These are phyloP conservation scores for Venustampulla echinocandica DNA, from an alignment of 495 filamentous ascomycete genomes.

Conservation along the genomic window DNA sequence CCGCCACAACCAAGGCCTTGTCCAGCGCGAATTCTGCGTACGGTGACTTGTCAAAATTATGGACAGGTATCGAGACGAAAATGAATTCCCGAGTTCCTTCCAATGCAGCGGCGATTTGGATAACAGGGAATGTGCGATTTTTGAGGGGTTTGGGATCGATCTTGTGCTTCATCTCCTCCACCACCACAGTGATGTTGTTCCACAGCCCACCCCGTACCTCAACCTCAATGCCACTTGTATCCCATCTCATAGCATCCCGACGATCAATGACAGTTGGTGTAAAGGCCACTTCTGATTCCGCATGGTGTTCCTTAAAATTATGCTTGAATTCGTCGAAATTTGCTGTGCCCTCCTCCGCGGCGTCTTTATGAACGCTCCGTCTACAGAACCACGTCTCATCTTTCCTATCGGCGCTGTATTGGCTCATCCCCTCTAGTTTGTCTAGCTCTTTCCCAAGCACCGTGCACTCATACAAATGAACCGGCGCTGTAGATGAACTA, in stretches of 20 bases:
- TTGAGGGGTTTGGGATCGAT: slow-evolving; percentile 40
- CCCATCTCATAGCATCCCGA: slow-evolving; percentile 45
- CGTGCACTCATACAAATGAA: slow-evolving; percentile 36
- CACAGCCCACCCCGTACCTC: slow-evolving; percentile 31
- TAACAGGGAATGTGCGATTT: slow-evolving; percentile 47
- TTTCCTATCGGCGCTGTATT: slow-evolving; percentile 20
- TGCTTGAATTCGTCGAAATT: slow-evolving; percentile 55
- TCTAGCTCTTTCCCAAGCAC: slow-evolving; percentile 33
- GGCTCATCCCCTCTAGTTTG: slow-evolving; percentile 19
- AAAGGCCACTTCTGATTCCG: slow-evolving; percentile 59
- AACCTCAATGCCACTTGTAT: slow-evolving; percentile 30
- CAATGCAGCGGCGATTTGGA: slow-evolving; percentile 33
- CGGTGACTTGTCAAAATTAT: slow-evolving; percentile 26
- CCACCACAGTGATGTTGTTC: slow-evolving; percentile 42
- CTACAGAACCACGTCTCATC: slow-evolving; percentile 63
- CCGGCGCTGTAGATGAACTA: slow-evolving; percentile 34
- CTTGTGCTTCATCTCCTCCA: slow-evolving; percentile 41
- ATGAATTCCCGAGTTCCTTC: slow-evolving; percentile 36
- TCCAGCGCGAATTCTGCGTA: slow-evolving; percentile 27
- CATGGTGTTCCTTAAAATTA: slow-evolving; percentile 53
- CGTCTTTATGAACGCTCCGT: slow-evolving; percentile 52
- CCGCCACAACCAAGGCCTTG: slow-evolving; percentile 40
- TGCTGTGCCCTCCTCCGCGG: slow-evolving; percentile 46
- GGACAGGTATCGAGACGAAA: slow-evolving; percentile 47
- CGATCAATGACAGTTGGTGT: slow-evolving; percentile 59